A percentile compares a stretch with the other conserved stretches of the same genome.
These are phyloP conservation scores for Ascocoryne sarcoides DNA, from an alignment of 2,329 filamentous ascomycete species.

Conservation along the genomic window DNA sequence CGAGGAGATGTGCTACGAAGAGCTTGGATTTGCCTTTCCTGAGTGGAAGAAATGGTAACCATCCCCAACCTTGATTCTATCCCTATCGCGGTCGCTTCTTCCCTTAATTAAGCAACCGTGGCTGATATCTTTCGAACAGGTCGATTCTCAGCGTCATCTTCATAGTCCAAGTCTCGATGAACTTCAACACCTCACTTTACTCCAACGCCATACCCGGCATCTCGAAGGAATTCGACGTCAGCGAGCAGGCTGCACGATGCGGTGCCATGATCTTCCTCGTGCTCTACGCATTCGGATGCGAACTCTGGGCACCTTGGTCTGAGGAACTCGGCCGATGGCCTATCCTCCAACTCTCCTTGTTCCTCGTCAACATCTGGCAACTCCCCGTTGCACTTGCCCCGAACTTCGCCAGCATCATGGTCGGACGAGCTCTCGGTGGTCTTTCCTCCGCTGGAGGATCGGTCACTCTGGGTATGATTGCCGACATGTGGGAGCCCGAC, in stretches of 20 bases:
- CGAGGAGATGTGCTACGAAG: constrained; percentile 53
- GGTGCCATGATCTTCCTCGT: constrained; percentile 75
- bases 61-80: not conserved
- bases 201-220: constrained; percentile 61
- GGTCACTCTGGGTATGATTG: constrained; percentile 67
- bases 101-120: not conserved
- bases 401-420: constrained; percentile 63
- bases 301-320: constrained; percentile 81
- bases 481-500: constrained; percentile 64
- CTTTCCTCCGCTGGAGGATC: constrained; percentile 64
- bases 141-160: constrained; percentile 65
- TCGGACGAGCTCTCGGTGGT: constrained; percentile 61
- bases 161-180: constrained; percentile 67
- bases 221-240: constrained; percentile 57
- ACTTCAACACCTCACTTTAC: constrained; percentile 69
- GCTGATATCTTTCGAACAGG: constrained; percentile 8
- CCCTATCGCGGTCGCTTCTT: not conserved
- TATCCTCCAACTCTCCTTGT: constrained; percentile 62
- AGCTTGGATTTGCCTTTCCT: constrained; percentile 56
- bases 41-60: constrained; percentile 54
- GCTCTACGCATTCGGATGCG: constrained; percentile 76
- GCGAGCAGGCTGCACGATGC: constrained; percentile 57
- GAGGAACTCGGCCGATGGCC: constrained; percentile 75
- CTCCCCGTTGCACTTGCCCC: constrained; percentile 63
- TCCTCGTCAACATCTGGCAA: constrained; percentile 72